Base-by-base conservation (phyloP, 192 early-diverging fungal genomes). In the Jimgerdemannia lactiflua region DNA sequence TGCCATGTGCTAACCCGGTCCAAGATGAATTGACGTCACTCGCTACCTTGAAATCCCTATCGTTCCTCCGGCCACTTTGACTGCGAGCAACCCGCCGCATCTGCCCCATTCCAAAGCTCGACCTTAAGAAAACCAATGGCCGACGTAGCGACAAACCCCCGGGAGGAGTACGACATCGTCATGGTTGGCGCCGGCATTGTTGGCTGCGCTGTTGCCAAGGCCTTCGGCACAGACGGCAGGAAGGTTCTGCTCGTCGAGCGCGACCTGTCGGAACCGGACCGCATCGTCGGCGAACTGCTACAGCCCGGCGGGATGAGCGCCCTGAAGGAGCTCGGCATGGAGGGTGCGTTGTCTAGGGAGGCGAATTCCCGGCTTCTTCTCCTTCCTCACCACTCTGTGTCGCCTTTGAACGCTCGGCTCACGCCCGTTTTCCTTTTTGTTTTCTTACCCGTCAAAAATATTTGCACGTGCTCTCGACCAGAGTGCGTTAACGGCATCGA, bases 201-300 rank as follows among this genome's bases (percentile, higher is more conserved):
- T 3, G 98, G 98, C n/a, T 90, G 89, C 68, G 94, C 96, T 2
- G 88, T 93, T 41, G 98, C 98, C 3, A 84, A 84, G 64, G 86
- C 92, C 6, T 90, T 99, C 70, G 95, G 90, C 4, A 77, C 74
- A 43, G 87, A 94, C 71, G 90, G 91, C 29, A 89, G 93, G 69
- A 87, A 86, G n/a, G 91, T 96, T 3, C 78, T 94, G 11, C 74
- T 92, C 10, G 72, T 92, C 73, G 98, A 99, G 78, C 87, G 96
- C 74, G 96, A 95, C 80, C 90, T 96, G 89, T 86, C 68, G 73
- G 94, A 98, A 79, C 98, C 98, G 3, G 96, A 99, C 84, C 93
- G 98, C 64, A 98, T 99, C 74, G 98, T 99, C 29, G 98, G 98
- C 42, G 98, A 99, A 81, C 83, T 98, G 42, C 85, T 99, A 81